Evolutionary conservation across 305 asterid genomes (phyloP).

Genomic region (Plantago coronopus): DNA sequence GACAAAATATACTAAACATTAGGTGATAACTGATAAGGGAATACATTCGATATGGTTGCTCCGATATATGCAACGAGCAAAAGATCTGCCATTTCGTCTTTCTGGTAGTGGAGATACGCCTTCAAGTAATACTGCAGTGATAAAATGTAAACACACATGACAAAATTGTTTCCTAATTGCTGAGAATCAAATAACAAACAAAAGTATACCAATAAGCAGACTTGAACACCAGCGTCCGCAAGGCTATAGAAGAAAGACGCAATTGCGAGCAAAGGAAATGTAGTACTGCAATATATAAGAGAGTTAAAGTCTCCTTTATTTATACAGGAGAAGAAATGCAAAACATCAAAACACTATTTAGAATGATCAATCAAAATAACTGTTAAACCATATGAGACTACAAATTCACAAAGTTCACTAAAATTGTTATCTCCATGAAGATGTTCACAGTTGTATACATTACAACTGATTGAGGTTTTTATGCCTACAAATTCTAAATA

Average conservation of each 20-base stretch:
- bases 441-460: too few species aligned
- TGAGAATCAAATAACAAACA: background rate
- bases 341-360: background rate
- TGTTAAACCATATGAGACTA: too few species aligned
- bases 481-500: too few species aligned
- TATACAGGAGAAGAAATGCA: background rate
- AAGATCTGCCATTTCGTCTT: constrained; percentile 47
- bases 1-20: background rate
- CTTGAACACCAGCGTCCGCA: constrained; percentile 47
- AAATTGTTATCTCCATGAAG: too few species aligned
- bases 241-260: constrained; percentile 52
- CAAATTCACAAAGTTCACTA: too few species aligned
- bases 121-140: constrained; percentile 45
- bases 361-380: too few species aligned
- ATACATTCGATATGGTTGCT: constrained; percentile 48
- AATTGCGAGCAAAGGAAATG: constrained; percentile 41
- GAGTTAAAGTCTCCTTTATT: background rate
- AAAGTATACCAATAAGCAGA: constrained; percentile 36
- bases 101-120: constrained; percentile 47
- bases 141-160: constrained; percentile 11
- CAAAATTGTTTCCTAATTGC: constrained; percentile 7
- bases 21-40: constrained; percentile 1
- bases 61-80: constrained; percentile 40
- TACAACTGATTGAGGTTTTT: too few species aligned
- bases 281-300: constrained; percentile 29